Evolutionary conservation across 2,329 filamentous ascomycete genomes (phyloP).

Genomic region (Ceratocystis destructans): DNA sequence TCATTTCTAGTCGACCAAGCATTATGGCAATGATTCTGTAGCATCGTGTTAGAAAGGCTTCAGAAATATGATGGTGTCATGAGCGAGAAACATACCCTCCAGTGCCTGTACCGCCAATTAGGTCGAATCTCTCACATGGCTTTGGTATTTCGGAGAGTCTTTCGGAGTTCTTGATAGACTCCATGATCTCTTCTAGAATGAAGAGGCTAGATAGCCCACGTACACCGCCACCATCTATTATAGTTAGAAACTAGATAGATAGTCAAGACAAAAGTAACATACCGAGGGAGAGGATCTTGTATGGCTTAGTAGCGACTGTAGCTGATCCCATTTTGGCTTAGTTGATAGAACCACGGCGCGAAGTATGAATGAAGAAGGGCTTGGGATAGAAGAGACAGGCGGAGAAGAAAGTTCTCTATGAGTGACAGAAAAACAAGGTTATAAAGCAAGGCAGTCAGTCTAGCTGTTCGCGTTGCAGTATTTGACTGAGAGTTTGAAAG

Average conservation of each 20-base stretch:
- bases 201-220: constrained; percentile 23
- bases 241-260: background rate
- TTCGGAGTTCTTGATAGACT: constrained; percentile 18
- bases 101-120: constrained; percentile 25
- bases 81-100: constrained; percentile 21
- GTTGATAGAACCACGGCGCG: accelerated
- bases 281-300: background rate
- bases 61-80: too few species aligned
- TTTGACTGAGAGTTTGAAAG: too few species aligned
- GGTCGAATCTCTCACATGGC: constrained; percentile 24
- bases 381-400: too few species aligned
- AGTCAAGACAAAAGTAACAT: background rate
- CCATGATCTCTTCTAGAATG: constrained; percentile 24
- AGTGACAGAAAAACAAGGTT: too few species aligned
- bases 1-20: background rate
- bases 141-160: constrained; percentile 19
- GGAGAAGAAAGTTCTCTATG: too few species aligned
- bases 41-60: background rate
- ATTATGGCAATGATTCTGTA: background rate
- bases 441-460: too few species aligned
- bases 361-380: too few species aligned
- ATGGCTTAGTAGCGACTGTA: background rate
- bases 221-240: constrained; percentile 22
- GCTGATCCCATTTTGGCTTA: too few species aligned
- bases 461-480: too few species aligned